Evolutionary conservation across 768 basidiomycete species (phyloP).

Genomic region (Trametes cubensis): DNA sequence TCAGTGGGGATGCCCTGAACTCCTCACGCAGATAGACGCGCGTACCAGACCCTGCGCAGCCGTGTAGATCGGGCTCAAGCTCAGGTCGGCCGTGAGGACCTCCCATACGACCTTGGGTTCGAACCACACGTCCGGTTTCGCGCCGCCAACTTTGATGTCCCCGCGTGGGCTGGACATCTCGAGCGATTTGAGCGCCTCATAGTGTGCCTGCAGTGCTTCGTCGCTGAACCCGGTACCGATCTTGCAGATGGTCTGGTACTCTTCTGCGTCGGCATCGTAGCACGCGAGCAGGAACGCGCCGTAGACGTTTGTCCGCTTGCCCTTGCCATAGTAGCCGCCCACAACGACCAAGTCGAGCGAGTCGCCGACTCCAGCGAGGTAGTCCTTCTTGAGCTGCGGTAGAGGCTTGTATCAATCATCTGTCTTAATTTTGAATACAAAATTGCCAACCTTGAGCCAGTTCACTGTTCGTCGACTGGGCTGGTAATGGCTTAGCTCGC

Average conservation of each 20-base stretch:
- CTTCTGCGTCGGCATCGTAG: constrained; percentile 92
- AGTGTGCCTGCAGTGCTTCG: constrained; percentile 80
- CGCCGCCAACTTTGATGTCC: constrained; percentile 87
- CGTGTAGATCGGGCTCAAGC: constrained; percentile 95
- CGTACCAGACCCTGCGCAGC: constrained; percentile 88
- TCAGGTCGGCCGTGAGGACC: constrained; percentile 94
- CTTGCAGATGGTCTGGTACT: constrained; percentile 97
- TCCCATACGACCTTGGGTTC: constrained; percentile 99
- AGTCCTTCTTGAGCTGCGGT: constrained; percentile 96
- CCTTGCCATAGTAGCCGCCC: constrained; percentile 96
- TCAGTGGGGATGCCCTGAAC: background rate
- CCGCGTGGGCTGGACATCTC: constrained; percentile 71
- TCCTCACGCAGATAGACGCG: constrained; percentile 13
- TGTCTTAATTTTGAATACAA: background rate
- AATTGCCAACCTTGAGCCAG: constrained; percentile 86
- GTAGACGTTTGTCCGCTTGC: constrained; percentile 96
- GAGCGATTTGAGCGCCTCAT: constrained; percentile 78
- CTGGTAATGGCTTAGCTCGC: constrained; percentile 90
- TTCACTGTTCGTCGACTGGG: constrained; percentile 94
- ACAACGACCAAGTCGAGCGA: constrained; percentile 98
- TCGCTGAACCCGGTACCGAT: constrained; percentile 99
- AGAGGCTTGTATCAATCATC: constrained; percentile 5
- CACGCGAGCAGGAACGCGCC: constrained; percentile 98
- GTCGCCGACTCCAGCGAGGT: constrained; percentile 94
- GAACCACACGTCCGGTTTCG: constrained; percentile 98